Base-by-base conservation (phyloP, 495 filamentous ascomycete species). In the Staphylotrichum longicolle region DNA sequence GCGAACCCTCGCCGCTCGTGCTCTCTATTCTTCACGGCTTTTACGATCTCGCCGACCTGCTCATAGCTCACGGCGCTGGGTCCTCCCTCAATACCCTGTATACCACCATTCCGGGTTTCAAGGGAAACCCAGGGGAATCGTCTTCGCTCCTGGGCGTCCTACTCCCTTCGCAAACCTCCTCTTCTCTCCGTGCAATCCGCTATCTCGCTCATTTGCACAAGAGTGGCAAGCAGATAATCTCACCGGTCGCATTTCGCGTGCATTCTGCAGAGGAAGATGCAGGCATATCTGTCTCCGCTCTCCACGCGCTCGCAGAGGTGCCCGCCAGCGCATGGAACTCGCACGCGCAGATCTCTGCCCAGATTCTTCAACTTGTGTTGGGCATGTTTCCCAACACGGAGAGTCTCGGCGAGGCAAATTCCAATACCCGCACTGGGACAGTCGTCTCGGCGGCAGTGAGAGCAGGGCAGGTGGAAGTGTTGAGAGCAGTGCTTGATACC, bases 341-440 rank as follows among this genome's bases (percentile, higher is more conserved):
- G 8, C 60, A 62, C 37, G 15, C 32, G 8, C 52, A 52, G 15
- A 56, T 57, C 34, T 57, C 52, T 1, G 53, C 60, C 3, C 20
- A 39, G 10, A 57, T 62, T 53, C 10, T 62, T 20, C 53, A 62
- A 37, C 4, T 15, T 20, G 60, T 50, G 6, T 46, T 62, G 35
- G 57, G 11, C 35, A 49, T 39, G 46, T 62, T 52, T 46, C 51
- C 52, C 27, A 15, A 44, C 11, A 11, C 30, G 2, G n/a, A 0
- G 5, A 57, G 37, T 34, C 60, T 62, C 4, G 51, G 37, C 4
- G 27, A 50, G 11, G 8, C 32, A 12, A 27, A 7, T 15, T 20
- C 12, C 1, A 37, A 52, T 7, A 5, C 15, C 2, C 14, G 6
- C 1, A 37, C 40, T 6, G 46, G 52, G 1, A 62, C 27, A 2